Evolutionary conservation across 1,139 yeast genomes (phyloP), one percentile per base, ranked within the genome.

Genomic region (Pichia sp.): DNA sequence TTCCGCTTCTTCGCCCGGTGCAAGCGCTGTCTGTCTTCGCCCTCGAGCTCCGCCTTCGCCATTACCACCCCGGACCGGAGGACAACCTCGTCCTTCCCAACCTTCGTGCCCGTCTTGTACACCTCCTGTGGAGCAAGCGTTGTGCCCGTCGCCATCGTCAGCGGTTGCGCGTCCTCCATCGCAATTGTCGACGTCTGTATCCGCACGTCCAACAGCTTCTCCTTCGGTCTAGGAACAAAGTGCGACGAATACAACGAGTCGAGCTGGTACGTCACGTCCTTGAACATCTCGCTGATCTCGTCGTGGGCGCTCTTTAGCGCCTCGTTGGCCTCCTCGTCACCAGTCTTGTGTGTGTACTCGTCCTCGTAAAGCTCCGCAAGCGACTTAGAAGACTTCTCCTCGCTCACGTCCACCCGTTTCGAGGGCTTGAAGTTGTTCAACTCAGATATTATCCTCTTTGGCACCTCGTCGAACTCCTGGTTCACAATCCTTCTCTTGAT

Each of bases 131-230:
- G 99, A 1, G 99, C 99, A 64, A 93, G 77, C 52, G 87, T 80
- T 13, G 85, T 75, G 32, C 85, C 89, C 38, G 81, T 74, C 2
- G 95, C 81, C 72, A 88, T 78, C 47, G 92, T 85, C 54, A 89
- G 76, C 48, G 99, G 99, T 72, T 92, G 98, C 1, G 97, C 95
- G 67, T 93, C 99, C 72, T 93, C 99, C 96, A 92, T 89, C 6
- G 85, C 69, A 53, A 93, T 85, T 1, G 96, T 80, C 1, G 96
- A 85, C 0, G 88, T 79, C 59, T 85, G 83, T 43, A 92, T 90
- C 67, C 66, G 90, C 65, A 93, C 84, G 57, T 88, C 92, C 61
- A 92, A 75, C 30, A 85, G 73, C 63, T 89, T 87, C 67, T 87
- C 85, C 55, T 89, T 84, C 15, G 97, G 97, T 70, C 87, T 89